A percentile compares a stretch with the other conserved stretches of the same genome.
Evolutionary conservation across 176 grass and related monocot genomes (phyloP).

Genomic region (Zoysia pacifica): DNA sequence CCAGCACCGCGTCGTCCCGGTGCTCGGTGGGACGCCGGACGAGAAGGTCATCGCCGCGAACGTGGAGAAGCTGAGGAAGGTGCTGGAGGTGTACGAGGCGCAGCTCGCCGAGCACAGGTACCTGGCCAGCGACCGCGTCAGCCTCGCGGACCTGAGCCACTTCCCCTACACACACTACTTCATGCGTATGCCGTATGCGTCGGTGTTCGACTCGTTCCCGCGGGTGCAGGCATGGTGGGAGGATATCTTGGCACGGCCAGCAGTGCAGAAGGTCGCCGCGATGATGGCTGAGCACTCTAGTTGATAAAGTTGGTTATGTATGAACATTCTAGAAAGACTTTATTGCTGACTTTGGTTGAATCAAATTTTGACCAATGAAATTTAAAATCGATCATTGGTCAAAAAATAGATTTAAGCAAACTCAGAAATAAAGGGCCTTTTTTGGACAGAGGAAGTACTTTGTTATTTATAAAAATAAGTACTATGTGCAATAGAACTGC

Average conservation of each 20-base stretch:
- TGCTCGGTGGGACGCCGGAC: not conserved
- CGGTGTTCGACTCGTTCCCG: constrained; percentile 22
- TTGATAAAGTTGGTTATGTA: not conserved
- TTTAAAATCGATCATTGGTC: too few relatives aligned
- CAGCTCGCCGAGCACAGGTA: constrained; percentile 8
- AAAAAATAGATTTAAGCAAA: too few relatives aligned
- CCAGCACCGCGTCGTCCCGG: constrained; percentile 11
- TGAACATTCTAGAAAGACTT: too few relatives aligned
- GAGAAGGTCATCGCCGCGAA: not conserved
- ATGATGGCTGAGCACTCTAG: not conserved
- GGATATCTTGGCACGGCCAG: constrained; percentile 25
- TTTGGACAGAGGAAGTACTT: too few relatives aligned
- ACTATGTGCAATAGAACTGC: too few relatives aligned
- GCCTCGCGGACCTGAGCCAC: constrained; percentile 45
- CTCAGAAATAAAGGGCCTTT: too few relatives aligned
- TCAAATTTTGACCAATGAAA: too few relatives aligned
- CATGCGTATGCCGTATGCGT: not conserved
- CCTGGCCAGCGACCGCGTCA: constrained; percentile 47
- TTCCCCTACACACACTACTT: constrained; percentile 29
- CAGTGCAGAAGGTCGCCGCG: constrained; percentile 16
- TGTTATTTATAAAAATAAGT: too few relatives aligned
- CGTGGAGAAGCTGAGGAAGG: constrained; percentile 10
- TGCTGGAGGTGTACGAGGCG: constrained; percentile 52
- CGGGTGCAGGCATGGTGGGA: constrained; percentile 48
- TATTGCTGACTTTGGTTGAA: too few relatives aligned